Evolutionary conservation across 208 protist species (phyloP).

Genomic region (Leishmania arabica): DNA sequence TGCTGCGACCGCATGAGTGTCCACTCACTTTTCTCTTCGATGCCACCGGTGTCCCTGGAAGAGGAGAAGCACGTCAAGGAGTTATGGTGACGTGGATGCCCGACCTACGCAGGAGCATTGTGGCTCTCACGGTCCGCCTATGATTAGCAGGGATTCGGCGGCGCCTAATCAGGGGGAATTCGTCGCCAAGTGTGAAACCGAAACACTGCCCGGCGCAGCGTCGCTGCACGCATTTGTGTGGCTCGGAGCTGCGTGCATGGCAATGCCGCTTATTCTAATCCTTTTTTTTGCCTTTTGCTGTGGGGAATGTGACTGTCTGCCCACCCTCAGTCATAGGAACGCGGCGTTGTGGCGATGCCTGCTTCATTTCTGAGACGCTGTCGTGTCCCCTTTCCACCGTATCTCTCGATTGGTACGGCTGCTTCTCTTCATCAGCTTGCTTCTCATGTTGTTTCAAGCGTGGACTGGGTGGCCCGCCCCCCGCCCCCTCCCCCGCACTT

Average conservation of each 20-base stretch:
- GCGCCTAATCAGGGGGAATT: background rate
- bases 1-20: background rate
- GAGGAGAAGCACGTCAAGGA: slow-evolving; percentile 28
- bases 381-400: background rate
- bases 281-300: background rate
- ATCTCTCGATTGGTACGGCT: background rate
- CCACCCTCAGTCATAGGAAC: background rate
- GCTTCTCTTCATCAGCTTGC: background rate
- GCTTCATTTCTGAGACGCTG: background rate
- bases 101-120: background rate
- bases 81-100: slow-evolving; percentile 15
- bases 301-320: background rate
- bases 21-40: background rate
- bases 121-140: no score
- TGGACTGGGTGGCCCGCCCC: background rate
- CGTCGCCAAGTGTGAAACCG: background rate
- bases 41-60: slow-evolving; percentile 14
- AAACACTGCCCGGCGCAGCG: background rate
- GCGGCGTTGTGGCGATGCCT: background rate
- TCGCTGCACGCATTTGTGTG: no score
- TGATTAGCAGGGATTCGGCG: background rate
- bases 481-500: background rate
- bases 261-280: background rate
- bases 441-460: background rate
- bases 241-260: background rate